Base-by-base conservation (phyloP, 2,329 filamentous ascomycete genomes). In the Exophiala dermatitidis region DNA sequence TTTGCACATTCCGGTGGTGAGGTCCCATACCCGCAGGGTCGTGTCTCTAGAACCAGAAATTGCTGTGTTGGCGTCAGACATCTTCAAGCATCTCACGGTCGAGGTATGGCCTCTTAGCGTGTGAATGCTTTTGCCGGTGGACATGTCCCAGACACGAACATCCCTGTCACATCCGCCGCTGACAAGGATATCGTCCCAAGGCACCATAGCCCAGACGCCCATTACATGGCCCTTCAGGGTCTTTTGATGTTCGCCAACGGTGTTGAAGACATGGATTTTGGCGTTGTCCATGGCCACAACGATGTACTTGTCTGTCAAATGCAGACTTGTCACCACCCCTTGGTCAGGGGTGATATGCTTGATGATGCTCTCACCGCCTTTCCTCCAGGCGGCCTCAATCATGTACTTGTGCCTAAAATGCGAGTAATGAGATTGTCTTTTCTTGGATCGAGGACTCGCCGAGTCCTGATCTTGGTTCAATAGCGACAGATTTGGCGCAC, bases 181-280 rank as follows among this genome's bases (percentile, higher is more conserved):
- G 56, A 98, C 93, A 57, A 98, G 78, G 49, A 88, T 86, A 68
- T 98, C 91, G 55, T 88, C 91, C 88, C 90, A 96, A 4, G 93
- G 93, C 28, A 98, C 90, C 91, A 98, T 97, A 46, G 93, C 93
- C 93, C 93, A 98, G 19, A 98, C 93, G 38, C 93, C 93, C 93
- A 98, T 98, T 42, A 97, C 88, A 72, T 98, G 93, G 7, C 93
- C 93, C 66, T 93, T 86, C 30, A 98, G 74, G 2, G 89, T 95
- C 68, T 90, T 88, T 63, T 95, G 84, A 60, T 89, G 83, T 62
- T 90, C 84, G 33, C 93, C 93, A 61, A 93, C 83, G 0, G 89
- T 90, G 68, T 97, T 88, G 67, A 97, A 98, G 29, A 98, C 90
- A 70, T 98, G 93, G 43, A 98, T 98, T 74, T 94, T 95, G 36